Base-by-base conservation (phyloP, 1,139 yeast species). In the Magnusiomyces suaveolens region DNA sequence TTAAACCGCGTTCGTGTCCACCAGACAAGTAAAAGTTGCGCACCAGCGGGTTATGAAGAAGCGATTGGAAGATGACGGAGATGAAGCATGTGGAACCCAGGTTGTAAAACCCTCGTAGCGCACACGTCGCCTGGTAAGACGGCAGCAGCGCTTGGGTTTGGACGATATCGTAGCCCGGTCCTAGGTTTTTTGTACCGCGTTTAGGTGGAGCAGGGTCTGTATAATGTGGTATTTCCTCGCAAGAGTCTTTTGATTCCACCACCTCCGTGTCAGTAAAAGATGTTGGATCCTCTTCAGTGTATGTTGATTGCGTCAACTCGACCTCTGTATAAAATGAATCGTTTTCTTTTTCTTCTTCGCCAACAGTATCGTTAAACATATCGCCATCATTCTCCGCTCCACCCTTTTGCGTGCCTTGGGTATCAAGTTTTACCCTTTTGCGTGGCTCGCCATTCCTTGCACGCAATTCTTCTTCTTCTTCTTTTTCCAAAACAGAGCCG, bases 11-110 rank as follows among this genome's bases (percentile, higher is more conserved):
- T 56, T 72, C 69, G 64, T 81, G 85, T 23, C 83, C 84, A 48
- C 87, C 90, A 47, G 83, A 76, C 68, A 92, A 76, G 63, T 87
- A 88, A 59, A 84, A 84, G 62, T 82, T 79, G 57, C 92, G 79
- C 48, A 92, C 77, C 55, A 87, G 75, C 12, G 97, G 97, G 65
- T 90, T 90, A 67, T 92, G 97, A 52, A 92, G 75, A 48, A 90
- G 71, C 0, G 95, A 81, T 71, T 92, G 98, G 48, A 92, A 70
- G 20, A 89, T 82, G 43, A 94, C 87, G 60, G 95, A 86, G 87
- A 92, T 90, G 71, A 87, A 92, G 71, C 98, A 92, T 0, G 98
- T 92, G 0, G 97, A 87, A 0, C 98, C 98, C 80, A 92, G 81
- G 67, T 92, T 92, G 54, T 89, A 83, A 62, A 92, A 81, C 1